Percentiles rank a stretch among this genome's conserved stretches.
Evolutionary conservation across 169 alveolate species (phyloP).

Genomic region (Plasmodium chabaudi): DNA sequence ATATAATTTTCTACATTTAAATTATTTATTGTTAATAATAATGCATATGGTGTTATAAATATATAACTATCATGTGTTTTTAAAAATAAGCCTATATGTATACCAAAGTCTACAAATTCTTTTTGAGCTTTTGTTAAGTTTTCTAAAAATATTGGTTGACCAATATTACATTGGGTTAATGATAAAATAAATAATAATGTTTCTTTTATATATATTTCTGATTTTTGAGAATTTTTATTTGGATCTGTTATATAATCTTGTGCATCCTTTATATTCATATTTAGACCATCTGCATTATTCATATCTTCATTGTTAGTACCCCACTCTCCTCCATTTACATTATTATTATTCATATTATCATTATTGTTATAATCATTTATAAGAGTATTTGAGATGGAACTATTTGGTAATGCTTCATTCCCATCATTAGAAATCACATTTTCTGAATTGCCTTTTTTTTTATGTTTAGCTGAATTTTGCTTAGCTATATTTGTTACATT

Average conservation of each 20-base stretch:
- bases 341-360: background rate
- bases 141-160: constrained; percentile 81
- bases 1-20: constrained; percentile 38
- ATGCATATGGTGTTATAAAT: constrained; percentile 79
- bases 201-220: constrained; percentile 78
- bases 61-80: constrained; percentile 49
- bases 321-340: background rate
- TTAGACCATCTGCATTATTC: background rate
- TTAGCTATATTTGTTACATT: constrained; percentile 74
- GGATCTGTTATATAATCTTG: constrained; percentile 19
- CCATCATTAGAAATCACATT: background rate
- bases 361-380: too few relatives aligned
- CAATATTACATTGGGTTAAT: constrained; percentile 82
- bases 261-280: background rate
- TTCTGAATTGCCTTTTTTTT: constrained; percentile 12
- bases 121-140: constrained; percentile 84
- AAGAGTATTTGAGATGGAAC: too few relatives aligned
- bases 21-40: constrained; percentile 73
- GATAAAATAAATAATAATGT: constrained; percentile 81
- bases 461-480: constrained; percentile 23
- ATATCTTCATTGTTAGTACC: background rate
- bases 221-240: constrained; percentile 58
- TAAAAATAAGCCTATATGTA: constrained; percentile 85
- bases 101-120: constrained; percentile 81
- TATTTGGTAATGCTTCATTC: background rate